These are phyloP conservation scores for Quercus glauca DNA, from an alignment of 306 rosid species.

Conservation along the genomic window DNA sequence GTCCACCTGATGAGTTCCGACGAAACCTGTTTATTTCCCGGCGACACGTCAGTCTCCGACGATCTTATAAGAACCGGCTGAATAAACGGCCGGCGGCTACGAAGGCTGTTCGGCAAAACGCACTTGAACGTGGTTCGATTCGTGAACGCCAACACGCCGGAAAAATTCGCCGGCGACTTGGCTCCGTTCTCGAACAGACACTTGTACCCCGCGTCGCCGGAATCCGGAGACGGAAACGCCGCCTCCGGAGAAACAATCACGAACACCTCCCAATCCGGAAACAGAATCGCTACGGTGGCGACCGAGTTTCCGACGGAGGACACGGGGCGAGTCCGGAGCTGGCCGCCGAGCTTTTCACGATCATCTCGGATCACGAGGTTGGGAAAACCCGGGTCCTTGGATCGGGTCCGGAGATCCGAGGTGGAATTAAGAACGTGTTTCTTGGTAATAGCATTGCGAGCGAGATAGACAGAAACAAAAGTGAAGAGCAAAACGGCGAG, in stretches of 20 bases:
- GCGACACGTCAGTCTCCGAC: not conserved
- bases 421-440: not conserved
- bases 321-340: slow-evolving; percentile 32
- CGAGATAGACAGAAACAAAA: slow-evolving; percentile 33
- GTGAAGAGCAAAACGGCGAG: slow-evolving; percentile 31
- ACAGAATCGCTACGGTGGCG: slow-evolving; percentile 42
- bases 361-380: not conserved
- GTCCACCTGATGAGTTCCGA: slow-evolving; percentile 50
- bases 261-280: slow-evolving; percentile 73
- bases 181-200: slow-evolving; percentile 52
- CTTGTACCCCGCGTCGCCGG: not conserved
- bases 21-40: no score
- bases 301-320: slow-evolving; percentile 32
- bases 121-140: slow-evolving; percentile 50
- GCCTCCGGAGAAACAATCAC: slow-evolving; percentile 30
- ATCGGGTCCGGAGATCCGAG: not conserved
- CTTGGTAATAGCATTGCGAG: slow-evolving; percentile 9
- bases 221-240: not conserved
- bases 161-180: slow-evolving; percentile 36
- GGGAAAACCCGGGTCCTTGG: not conserved
- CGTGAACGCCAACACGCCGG: slow-evolving; percentile 30
- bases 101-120: slow-evolving; percentile 35
- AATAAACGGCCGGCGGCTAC: slow-evolving; percentile 35
- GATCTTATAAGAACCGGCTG: slow-evolving; percentile 36
- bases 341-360: not conserved